These are phyloP conservation scores for Luffa acutangula DNA, from an alignment of 306 rosid genomes.

Conservation along the genomic window DNA sequence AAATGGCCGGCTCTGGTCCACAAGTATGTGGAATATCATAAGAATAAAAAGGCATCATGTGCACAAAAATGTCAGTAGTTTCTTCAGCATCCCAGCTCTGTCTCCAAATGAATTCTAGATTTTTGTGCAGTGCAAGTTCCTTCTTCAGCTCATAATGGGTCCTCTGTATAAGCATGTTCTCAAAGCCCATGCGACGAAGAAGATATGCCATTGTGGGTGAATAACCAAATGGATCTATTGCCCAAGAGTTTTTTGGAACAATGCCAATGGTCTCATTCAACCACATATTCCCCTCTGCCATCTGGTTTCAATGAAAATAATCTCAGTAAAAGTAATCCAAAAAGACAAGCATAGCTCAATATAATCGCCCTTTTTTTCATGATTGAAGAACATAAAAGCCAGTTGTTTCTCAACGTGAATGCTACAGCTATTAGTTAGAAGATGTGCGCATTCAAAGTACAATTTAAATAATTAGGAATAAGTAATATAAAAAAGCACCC, in stretches of 20 bases:
- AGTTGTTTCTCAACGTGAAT: background rate
- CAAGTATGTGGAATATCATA: conserved; percentile 98
- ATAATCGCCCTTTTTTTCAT: background rate
- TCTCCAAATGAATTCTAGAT: conserved; percentile 87
- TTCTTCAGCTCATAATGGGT: conserved; percentile 96
- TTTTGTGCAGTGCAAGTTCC: conserved; percentile 83
- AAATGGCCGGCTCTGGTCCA: conserved; percentile 97
- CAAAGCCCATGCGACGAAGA: conserved; percentile 98
- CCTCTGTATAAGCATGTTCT: conserved; percentile 98
- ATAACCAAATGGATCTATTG: conserved; percentile 98
- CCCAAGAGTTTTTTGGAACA: conserved; percentile 95
- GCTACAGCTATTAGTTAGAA: background rate
- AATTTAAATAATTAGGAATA: no score
- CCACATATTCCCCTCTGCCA: conserved; percentile 92
- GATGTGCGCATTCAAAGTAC: background rate
- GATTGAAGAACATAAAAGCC: background rate
- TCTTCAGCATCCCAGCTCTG: conserved; percentile 97
- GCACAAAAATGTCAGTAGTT: conserved; percentile 93
- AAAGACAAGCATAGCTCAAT: background rate
- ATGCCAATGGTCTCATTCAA: conserved; percentile 83
- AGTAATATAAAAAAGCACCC: no score
- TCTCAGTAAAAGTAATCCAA: conserved; percentile 8
- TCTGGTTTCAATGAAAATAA: conserved; percentile 39
- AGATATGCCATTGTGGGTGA: conserved; percentile 98
- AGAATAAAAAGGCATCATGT: conserved; percentile 99